These are phyloP conservation scores for Phylloporus arenicola DNA, from an alignment of 768 basidiomycete genomes.

Conservation along the genomic window DNA sequence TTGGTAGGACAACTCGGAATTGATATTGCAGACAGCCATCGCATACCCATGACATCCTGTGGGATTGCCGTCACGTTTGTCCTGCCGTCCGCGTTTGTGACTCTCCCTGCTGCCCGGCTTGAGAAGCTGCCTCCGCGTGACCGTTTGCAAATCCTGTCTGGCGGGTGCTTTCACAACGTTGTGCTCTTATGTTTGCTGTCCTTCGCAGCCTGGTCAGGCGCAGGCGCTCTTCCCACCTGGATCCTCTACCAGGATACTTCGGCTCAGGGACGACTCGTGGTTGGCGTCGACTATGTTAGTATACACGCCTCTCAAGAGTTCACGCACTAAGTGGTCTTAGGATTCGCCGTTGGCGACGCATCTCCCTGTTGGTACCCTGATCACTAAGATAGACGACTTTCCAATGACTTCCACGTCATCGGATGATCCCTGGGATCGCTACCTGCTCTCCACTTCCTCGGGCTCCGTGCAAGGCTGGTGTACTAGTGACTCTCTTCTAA, in stretches of 20 bases:
- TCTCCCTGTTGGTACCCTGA: conserved; percentile 51
- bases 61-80: conserved; percentile 58
- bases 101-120: conserved; percentile 44
- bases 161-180: conserved; percentile 78
- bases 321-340: conserved; percentile 30
- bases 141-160: conserved; percentile 59
- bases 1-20: background rate
- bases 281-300: conserved; percentile 50
- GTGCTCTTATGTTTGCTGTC: conserved; percentile 48
- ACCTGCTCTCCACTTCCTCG: conserved; percentile 30
- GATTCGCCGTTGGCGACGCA: conserved; percentile 56
- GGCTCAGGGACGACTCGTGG: conserved; percentile 48
- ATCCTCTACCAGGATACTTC: conserved; percentile 51
- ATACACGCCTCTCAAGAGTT: background rate
- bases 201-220: conserved; percentile 30
- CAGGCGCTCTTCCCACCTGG: conserved; percentile 24
- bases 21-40: conserved; percentile 44
- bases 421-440: conserved; percentile 43
- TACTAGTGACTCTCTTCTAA: conserved; percentile 34
- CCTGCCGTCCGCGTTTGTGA: conserved; percentile 72
- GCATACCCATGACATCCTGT: conserved; percentile 53
- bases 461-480: conserved; percentile 56
- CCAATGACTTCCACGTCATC: conserved; percentile 30
- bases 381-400: conserved; percentile 64
- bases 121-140: conserved; percentile 34